Percentiles rank a stretch among this genome's conserved stretches.
Evolutionary conservation across 1,284 basidiomycete genomes (phyloP).

Genomic region (Cryptococcus sp.): DNA sequence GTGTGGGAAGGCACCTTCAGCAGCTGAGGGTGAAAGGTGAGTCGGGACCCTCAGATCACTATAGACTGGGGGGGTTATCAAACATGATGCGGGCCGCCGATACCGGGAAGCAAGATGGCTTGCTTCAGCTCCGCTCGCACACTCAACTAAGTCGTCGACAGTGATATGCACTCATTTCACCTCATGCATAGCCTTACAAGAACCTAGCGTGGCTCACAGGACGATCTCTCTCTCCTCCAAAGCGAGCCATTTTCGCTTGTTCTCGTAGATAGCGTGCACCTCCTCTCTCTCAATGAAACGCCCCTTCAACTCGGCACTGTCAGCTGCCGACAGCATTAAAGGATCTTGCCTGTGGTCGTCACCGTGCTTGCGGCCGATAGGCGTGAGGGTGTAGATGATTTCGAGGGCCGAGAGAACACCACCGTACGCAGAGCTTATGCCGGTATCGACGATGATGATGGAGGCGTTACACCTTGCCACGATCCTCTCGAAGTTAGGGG

Average conservation of each 20-base stretch:
- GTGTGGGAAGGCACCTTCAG: too few relatives aligned
- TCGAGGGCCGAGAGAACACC: slow-evolving; percentile 81
- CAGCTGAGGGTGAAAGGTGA: too few relatives aligned
- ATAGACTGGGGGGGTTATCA: too few relatives aligned
- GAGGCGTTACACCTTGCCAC: slow-evolving; percentile 77
- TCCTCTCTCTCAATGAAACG: slow-evolving; percentile 71
- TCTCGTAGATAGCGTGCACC: slow-evolving; percentile 68
- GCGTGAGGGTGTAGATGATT: slow-evolving; percentile 69
- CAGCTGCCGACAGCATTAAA: slow-evolving; percentile 10
- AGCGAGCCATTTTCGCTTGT: slow-evolving; percentile 37
- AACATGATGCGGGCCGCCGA: too few relatives aligned
- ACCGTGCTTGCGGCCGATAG: slow-evolving; percentile 10
- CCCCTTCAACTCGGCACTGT: slow-evolving; percentile 3
- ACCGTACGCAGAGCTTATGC: slow-evolving; percentile 88
- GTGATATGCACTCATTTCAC: too few relatives aligned
- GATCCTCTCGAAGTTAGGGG: slow-evolving; percentile 80
- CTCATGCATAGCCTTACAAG: too few relatives aligned
- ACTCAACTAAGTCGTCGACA: too few relatives aligned
- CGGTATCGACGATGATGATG: slow-evolving; percentile 83
- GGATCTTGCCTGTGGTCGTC: slow-evolving; percentile 33
- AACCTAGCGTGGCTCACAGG: neutral
- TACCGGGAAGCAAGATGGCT: too few relatives aligned
- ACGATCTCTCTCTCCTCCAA: slow-evolving; percentile 35
- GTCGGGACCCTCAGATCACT: too few relatives aligned
- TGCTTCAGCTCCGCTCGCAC: too few relatives aligned